A percentile compares a stretch with the other conserved stretches of the same genome.
Conservation (phyloP, 805 yeast genomes). For the Torulaspora delbrueckii region DNA sequence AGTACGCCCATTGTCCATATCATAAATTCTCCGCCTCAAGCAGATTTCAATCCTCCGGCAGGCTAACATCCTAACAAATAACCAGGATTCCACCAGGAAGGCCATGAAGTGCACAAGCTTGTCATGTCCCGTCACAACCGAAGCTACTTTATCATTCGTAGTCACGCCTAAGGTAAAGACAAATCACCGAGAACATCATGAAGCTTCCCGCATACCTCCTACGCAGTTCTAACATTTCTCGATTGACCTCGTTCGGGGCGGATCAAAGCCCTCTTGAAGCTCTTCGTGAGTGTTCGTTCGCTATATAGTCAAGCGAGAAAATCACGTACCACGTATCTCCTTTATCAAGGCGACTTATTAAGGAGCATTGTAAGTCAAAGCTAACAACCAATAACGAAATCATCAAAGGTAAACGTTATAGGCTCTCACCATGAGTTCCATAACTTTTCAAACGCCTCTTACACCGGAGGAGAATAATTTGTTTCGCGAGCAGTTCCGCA, state of each 20-base stretch:
- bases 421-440: constrained; percentile 19
- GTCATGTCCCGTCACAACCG: constrained; percentile 45
- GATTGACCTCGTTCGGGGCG: background rate
- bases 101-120: constrained; percentile 47
- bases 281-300: background rate
- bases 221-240: constrained; percentile 10
- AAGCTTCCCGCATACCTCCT: constrained; percentile 19
- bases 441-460: constrained; percentile 37
- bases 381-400: background rate
- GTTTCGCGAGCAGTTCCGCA: constrained; percentile 70
- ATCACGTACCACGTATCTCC: constrained; percentile 1
- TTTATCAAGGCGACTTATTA: background rate
- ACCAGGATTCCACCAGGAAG: constrained; percentile 44
- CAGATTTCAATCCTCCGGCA: constrained; percentile 15
- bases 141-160: constrained; percentile 37
- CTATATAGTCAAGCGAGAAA: background rate
- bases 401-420: background rate
- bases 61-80: constrained; percentile 46
- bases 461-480: constrained; percentile 71
- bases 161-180: constrained; percentile 32
- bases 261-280: background rate
- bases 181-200: constrained; percentile 13
- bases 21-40: constrained; percentile 1
- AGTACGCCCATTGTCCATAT: background rate
- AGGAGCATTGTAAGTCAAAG: background rate